Evolutionary conservation across 2,329 filamentous ascomycete species (phyloP).

Genomic region (Spiromastix sp.): DNA sequence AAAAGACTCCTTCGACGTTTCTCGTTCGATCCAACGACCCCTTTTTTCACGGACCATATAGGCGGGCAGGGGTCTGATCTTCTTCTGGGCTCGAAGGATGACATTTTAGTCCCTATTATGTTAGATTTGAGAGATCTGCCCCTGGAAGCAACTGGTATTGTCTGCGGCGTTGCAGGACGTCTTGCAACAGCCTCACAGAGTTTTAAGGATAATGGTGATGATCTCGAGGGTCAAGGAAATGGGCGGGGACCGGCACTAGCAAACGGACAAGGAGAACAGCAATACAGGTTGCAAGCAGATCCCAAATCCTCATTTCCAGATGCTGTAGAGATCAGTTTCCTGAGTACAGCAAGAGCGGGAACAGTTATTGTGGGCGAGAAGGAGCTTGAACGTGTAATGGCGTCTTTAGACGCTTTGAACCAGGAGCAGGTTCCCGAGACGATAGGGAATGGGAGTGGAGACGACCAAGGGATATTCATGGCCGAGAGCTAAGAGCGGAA

Average conservation of each 20-base stretch:
- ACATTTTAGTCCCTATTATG: slow-evolving; percentile 72
- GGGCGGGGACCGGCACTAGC: neutral
- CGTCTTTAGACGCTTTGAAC: slow-evolving; percentile 52
- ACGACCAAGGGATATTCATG: no score
- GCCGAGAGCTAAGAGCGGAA: no score
- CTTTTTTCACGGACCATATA: slow-evolving; percentile 52
- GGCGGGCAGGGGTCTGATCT: slow-evolving; percentile 38
- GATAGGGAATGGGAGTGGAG: neutral
- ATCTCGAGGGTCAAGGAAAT: slow-evolving; percentile 3
- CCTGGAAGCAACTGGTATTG: slow-evolving; percentile 83
- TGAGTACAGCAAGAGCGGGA: slow-evolving; percentile 79
- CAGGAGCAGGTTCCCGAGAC: no score
- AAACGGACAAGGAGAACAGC: slow-evolving; percentile 1
- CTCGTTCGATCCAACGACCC: slow-evolving; percentile 61
- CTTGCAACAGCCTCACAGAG: slow-evolving; percentile 62
- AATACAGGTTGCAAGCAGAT: slow-evolving; percentile 17
- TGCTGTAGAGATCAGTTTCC: slow-evolving; percentile 71
- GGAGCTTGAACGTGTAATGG: slow-evolving; percentile 63
- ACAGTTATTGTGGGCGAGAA: slow-evolving; percentile 75
- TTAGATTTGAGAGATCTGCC: slow-evolving; percentile 73
- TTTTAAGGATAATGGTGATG: slow-evolving; percentile 24
- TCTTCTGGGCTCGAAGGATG: slow-evolving; percentile 61
- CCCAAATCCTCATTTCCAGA: slow-evolving; percentile 24
- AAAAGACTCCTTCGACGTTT: slow-evolving; percentile 50
- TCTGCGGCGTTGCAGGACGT: slow-evolving; percentile 81